Evolutionary conservation across 768 basidiomycete genomes (phyloP).

Genomic region (Sarcomyxa edulis): DNA sequence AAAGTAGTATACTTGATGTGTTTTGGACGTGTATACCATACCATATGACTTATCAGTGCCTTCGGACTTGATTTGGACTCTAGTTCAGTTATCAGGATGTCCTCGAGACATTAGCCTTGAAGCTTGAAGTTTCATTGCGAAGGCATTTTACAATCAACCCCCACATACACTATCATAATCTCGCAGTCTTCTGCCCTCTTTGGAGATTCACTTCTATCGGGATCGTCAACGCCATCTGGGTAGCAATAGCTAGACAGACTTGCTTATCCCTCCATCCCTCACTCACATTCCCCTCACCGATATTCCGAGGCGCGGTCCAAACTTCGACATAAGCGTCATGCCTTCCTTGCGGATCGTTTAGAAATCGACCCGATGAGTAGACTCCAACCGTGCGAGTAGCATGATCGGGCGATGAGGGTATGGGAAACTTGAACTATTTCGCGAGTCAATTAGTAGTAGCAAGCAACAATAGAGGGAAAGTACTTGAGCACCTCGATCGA

Average conservation of each 20-base stretch:
- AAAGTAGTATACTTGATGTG: too few relatives aligned
- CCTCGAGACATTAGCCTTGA: too few relatives aligned
- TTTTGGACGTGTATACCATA: too few relatives aligned
- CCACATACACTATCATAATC: conserved; percentile 2
- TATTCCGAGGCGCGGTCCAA: conserved; percentile 59
- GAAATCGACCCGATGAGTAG: conserved; percentile 47
- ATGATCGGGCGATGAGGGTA: conserved; percentile 39
- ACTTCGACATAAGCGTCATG: conserved; percentile 58
- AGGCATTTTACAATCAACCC: too few relatives aligned
- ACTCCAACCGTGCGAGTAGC: conserved; percentile 52
- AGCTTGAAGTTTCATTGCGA: too few relatives aligned
- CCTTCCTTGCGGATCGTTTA: conserved; percentile 47
- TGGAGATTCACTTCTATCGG: conserved; percentile 34
- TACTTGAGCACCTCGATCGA: too few relatives aligned
- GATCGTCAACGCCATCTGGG: conserved; percentile 53
- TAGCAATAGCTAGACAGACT: conserved; percentile 56
- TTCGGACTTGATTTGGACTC: too few relatives aligned
- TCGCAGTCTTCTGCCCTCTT: conserved; percentile 14
- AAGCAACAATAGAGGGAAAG: too few relatives aligned
- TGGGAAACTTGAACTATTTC: conserved; percentile 58
- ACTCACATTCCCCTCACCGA: conserved; percentile 36
- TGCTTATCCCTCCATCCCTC: conserved; percentile 58
- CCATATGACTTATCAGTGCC: too few relatives aligned
- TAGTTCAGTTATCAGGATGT: too few relatives aligned
- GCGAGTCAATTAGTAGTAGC: too few relatives aligned